Conservation (phyloP, 164 flowering plant species). For the Stephania cephalantha region DNA sequence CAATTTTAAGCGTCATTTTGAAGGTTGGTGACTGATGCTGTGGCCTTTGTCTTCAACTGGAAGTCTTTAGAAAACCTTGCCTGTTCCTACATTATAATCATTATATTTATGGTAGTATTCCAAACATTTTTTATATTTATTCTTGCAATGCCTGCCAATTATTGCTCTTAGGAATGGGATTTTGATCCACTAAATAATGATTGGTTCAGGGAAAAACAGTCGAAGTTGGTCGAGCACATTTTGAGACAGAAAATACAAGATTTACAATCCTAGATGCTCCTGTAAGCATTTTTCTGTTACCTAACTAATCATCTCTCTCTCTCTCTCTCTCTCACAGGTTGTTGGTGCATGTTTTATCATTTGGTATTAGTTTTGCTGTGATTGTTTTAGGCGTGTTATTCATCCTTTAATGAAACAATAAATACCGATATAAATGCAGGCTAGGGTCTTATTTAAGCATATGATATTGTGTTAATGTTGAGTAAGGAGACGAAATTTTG, state of each 20-base stretch:
- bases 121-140: not conserved
- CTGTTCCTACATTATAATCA: not conserved
- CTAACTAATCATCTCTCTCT: not conserved
- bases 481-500: no score
- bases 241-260: slow-evolving; percentile 87
- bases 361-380: not conserved
- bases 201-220: slow-evolving; percentile 82
- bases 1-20: no score
- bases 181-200: slow-evolving; percentile 7
- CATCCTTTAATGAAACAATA: no score
- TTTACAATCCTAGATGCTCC: slow-evolving; percentile 94
- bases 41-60: not conserved
- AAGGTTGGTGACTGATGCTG: not conserved
- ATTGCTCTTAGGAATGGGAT: not conserved
- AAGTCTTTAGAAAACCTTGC: not conserved
- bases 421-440: no score
- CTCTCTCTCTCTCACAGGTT: no score
- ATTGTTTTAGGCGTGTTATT: not conserved
- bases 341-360: not conserved
- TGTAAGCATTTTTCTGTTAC: slow-evolving; percentile 7
- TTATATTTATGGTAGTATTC: not conserved
- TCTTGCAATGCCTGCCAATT: not conserved
- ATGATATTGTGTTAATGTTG: no score
- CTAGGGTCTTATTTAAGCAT: no score
- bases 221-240: slow-evolving; percentile 98